Conservation (phyloP, 1,284 basidiomycete genomes). For the Coniophora puteana region DNA sequence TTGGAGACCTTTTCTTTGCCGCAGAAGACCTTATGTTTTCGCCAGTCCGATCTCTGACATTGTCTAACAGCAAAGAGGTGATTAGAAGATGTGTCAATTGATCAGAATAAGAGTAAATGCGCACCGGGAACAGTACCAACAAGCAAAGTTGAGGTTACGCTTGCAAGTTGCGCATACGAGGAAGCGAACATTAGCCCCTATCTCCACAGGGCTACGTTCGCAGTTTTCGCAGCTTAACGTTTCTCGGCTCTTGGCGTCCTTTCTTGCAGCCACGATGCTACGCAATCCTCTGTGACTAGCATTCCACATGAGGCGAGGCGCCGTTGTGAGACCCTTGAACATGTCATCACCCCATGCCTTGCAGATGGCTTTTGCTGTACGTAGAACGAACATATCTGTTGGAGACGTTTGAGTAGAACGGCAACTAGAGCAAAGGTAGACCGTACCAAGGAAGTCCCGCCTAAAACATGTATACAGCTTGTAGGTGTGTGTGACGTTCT, state of each 20-base stretch:
- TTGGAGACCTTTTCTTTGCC: not conserved
- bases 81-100: not conserved
- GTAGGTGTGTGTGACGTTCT: no score
- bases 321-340: no score
- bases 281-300: no score
- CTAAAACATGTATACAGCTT: no score
- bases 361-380: no score
- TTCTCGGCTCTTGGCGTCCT: constrained; percentile 2
- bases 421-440: no score
- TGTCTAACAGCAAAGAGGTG: not conserved
- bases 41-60: not conserved
- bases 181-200: constrained; percentile 5
- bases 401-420: no score
- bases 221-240: constrained; percentile 10
- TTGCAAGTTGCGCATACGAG: constrained; percentile 12
- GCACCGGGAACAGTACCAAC: constrained; percentile 10
- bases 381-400: no score
- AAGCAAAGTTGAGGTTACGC: constrained; percentile 2
- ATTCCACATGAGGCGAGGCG: no score
- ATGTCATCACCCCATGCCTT: no score
- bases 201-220: constrained; percentile 4
- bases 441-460: no score
- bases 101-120: no score
- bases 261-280: not conserved
- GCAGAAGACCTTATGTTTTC: not conserved